phyloP scores from a whole-genome alignment of 352 stramenopile species.

The Thalassiosira livingstoniorum region DNA sequence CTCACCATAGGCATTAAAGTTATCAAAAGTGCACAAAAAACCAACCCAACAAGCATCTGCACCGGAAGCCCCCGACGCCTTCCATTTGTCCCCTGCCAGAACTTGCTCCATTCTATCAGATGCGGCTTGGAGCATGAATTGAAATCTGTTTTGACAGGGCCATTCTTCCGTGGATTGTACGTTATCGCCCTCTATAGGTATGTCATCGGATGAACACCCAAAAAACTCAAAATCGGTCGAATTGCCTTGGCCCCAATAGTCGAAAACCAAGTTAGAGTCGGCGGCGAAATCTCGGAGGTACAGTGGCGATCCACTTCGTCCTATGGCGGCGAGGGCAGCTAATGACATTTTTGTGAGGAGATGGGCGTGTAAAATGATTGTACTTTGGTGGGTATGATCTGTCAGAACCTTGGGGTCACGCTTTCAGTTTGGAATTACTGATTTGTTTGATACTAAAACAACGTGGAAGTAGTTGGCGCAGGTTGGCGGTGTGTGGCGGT shows the following conservation, averaged over 20 bases:
- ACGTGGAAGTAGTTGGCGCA: too few species aligned
- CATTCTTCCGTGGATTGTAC: conserved; percentile 40
- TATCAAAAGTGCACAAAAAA: conserved; percentile 42
- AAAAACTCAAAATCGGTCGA: conserved; percentile 30
- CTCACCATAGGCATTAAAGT: conserved; percentile 54
- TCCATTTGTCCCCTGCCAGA: conserved; percentile 49
- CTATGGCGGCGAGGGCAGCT: conserved; percentile 31
- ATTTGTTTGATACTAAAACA: too few species aligned
- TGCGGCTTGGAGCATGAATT: conserved; percentile 55
- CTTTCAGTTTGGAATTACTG: too few species aligned
- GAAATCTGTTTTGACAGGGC: conserved; percentile 42
- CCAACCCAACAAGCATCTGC: conserved; percentile 59
- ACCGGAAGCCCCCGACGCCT: conserved; percentile 23
- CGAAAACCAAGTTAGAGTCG: conserved; percentile 21
- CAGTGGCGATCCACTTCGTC: conserved; percentile 37
- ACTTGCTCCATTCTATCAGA: conserved; percentile 42
- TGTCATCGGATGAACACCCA: conserved; percentile 31
- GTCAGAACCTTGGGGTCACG: too few species aligned
- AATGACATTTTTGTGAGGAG: too few species aligned
- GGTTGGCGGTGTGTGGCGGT: too few species aligned
- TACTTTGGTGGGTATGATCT: too few species aligned
- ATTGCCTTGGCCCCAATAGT: conserved; percentile 24
- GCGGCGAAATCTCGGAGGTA: conserved; percentile 41
- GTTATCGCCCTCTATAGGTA: conserved; percentile 18
- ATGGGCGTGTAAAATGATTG: too few species aligned